Base-by-base conservation (phyloP, 2,329 filamentous ascomycete genomes). In the Alternaria sp. region DNA sequence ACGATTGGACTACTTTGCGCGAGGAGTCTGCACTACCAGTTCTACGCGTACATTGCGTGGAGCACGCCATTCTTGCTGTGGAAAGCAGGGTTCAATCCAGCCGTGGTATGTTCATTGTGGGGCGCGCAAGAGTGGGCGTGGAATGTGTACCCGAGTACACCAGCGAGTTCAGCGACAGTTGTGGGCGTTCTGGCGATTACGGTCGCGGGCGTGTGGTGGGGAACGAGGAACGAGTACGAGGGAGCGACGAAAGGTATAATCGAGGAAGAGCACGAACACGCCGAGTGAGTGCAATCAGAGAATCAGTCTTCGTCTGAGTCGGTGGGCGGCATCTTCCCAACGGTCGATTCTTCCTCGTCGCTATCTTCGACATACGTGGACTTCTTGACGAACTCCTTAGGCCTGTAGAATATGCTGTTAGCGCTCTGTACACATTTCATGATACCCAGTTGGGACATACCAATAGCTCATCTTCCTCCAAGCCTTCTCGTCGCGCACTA, bases 401-500 rank as follows among this genome's bases (percentile, higher is more conserved):
- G 92, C 91, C 91, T 93, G 51, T 62, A 40, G 34, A 59, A 57
- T 66, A 69, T n/a, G 56, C 49, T 70, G 65, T 75, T 57, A 74
- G 63, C 55, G 66, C 55, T 31, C 14, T 52, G 62, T 63, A 61
- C 49, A 31, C 29, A 41, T 56, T 54, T 50, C 55, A 54, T 31
- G 56, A 63, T 63, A 62, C 54, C 61, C 77, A 50, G 28, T 50
- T 49, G 24, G 23, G 29, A 64, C 72, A 39, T 67, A 77, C 95
- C 95, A 98, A 76, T 94, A 99, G 9, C 82, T 71, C 80, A 90
- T 88, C 80, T 96, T 97, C 72, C 93, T 87, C 95, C 95, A 99
- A 41, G 84, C 83, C 79, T 92, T 96, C 81, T 97, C 93, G 72
- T 97, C 92, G 36, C 92, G 84, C 36, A 98, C 93, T 34, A 98